Conservation (phyloP, 2,329 filamentous ascomycete genomes). For the Plectosphaerella cucumerina region DNA sequence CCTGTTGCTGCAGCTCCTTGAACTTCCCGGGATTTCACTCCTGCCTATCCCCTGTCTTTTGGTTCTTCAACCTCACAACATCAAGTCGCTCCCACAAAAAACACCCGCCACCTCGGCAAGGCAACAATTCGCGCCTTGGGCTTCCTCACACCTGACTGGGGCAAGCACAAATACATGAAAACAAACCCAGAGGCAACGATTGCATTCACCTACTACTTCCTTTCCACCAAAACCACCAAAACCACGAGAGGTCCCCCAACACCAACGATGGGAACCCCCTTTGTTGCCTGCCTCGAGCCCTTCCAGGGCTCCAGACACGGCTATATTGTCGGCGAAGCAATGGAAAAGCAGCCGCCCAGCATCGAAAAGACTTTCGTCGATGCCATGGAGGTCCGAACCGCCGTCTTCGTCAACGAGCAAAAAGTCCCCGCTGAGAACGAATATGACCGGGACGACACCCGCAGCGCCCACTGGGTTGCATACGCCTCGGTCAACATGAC, state of each 20-base stretch:
- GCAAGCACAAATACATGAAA: no score
- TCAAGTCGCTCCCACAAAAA: no score
- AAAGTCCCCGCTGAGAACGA: conserved; percentile 61
- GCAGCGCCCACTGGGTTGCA: conserved; percentile 83
- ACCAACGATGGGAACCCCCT: conserved; percentile 44
- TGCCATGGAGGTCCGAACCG: conserved; percentile 57
- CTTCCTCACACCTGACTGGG: no score
- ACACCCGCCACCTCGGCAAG: no score
- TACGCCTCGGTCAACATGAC: conserved; percentile 61
- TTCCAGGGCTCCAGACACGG: conserved; percentile 35
- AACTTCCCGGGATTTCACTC: no score
- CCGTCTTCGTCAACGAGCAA: conserved; percentile 60
- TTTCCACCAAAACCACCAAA: not conserved
- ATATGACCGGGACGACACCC: conserved; percentile 73
- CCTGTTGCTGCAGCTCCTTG: no score
- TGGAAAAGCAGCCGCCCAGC: conserved; percentile 37
- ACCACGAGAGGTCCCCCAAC: not conserved
- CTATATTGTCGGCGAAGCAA: conserved; percentile 35
- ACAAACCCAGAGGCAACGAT: no score
- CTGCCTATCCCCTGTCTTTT: no score
- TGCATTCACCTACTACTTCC: no score
- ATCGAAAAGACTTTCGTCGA: conserved; percentile 57
- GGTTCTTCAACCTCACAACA: no score
- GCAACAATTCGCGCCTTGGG: no score
- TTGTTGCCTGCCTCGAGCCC: conserved; percentile 44